Percentiles rank a stretch among this genome's conserved stretches.
Evolutionary conservation across 306 rosid species (phyloP).

Genomic region (Cucurbita pepo): DNA sequence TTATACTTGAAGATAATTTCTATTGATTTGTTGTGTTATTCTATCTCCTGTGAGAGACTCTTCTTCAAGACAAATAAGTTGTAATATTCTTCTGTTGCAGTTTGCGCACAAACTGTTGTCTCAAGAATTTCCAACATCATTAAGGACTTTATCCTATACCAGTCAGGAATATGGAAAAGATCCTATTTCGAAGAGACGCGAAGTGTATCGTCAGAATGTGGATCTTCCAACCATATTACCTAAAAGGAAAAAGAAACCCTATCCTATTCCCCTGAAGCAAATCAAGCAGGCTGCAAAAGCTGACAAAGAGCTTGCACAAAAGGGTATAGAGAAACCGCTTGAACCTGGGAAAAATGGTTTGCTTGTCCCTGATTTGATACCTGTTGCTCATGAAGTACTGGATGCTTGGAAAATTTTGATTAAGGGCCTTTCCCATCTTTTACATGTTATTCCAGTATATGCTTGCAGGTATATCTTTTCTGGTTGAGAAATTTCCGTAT

Average conservation of each 20-base stretch:
- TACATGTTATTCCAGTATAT: constrained; percentile 63
- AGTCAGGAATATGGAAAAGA: constrained; percentile 27
- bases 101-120: constrained; percentile 23
- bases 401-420: constrained; percentile 85
- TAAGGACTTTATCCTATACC: constrained; percentile 20
- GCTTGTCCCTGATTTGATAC: constrained; percentile 61
- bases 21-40: background rate
- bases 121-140: constrained; percentile 14
- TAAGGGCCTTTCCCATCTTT: constrained; percentile 57
- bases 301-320: constrained; percentile 55
- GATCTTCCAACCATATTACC: constrained; percentile 62
- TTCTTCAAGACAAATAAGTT: constrained; percentile 8
- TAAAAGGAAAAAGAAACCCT: constrained; percentile 81
- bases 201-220: constrained; percentile 42
- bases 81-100: constrained; percentile 22
- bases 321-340: constrained; percentile 79
- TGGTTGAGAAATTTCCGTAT: background rate
- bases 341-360: constrained; percentile 77
- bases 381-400: constrained; percentile 67
- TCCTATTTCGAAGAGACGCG: constrained; percentile 19
- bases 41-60: constrained; percentile 1
- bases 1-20: background rate
- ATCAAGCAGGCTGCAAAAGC: constrained; percentile 46
- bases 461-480: constrained; percentile 58
- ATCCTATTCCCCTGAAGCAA: constrained; percentile 59